Base-by-base conservation (phyloP, 2,329 filamentous ascomycete genomes). In the Alternaria hordeiaustralica region DNA sequence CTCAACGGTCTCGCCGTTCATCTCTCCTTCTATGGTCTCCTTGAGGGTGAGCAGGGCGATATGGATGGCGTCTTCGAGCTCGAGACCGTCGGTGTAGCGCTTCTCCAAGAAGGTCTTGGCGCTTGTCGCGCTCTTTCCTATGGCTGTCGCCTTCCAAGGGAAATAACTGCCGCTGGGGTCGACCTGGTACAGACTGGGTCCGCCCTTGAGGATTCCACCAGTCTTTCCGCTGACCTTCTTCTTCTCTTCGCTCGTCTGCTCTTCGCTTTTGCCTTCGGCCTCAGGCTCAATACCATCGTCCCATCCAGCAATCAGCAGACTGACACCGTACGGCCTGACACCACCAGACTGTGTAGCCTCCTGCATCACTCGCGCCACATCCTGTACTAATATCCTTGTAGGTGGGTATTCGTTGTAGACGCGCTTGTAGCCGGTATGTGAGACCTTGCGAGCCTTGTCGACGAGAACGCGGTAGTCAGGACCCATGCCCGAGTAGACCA, bases 401-500 rank as follows among this genome's bases (percentile, higher is more conserved):
- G 96, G 96, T n/a, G 96, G 96, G 85, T 99, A 99, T 85, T 99
- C 96, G 84, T 99, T 99, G 87, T 99, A 99, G 85, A 99, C 94
- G 82, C 96, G 93, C 89, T 99, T 99, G 90, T 99, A 99, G 82
- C 90, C 92, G 51, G 96, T 97, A 85, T 99, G 96, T 60, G 94
- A 97, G 72, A 97, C 96, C 84, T 98, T 99, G 79, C 96, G 94
- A 74, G 96, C 96, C 83, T 94, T 95, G 86, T 99, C 96, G 74
- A 98, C 96, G 58, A 99, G 88, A 61, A 99, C 93, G 82, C 96
- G 90, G 86, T 98, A 99, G 83, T 99, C 96, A 64, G 96, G 96
- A 28, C 96, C 95, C 96, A 99, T 99, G 80, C 96, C 96, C 56
- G 94, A 94, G 85, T 99, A 99, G 76, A 99, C 96, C 93, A 98